These are phyloP conservation scores for Rhinocladiella mackenziei DNA, from an alignment of 2,329 filamentous ascomycete species.

Conservation along the genomic window DNA sequence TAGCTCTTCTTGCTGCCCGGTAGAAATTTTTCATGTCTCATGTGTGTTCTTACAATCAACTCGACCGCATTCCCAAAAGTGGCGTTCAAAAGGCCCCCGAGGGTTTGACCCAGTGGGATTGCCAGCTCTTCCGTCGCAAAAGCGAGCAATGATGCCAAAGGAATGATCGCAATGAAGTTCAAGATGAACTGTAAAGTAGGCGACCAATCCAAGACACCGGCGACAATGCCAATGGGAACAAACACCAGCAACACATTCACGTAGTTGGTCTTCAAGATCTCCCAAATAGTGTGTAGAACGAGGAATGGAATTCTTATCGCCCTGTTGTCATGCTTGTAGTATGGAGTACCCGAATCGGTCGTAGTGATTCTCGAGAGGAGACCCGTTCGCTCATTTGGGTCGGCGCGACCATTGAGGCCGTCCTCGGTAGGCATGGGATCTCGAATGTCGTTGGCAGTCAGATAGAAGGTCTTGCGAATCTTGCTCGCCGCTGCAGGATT, in stretches of 20 bases:
- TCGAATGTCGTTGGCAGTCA: slow-evolving; percentile 11
- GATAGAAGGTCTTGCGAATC: slow-evolving; percentile 19
- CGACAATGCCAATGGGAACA: slow-evolving; percentile 60
- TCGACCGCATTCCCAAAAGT: slow-evolving; percentile 65
- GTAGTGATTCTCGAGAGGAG: slow-evolving; percentile 31
- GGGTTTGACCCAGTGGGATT: slow-evolving; percentile 57
- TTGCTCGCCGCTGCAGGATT: slow-evolving; percentile 23
- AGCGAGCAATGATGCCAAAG: slow-evolving; percentile 58
- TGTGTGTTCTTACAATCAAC: slow-evolving; percentile 62
- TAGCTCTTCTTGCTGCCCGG: slow-evolving; percentile 66
- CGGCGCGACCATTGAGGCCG: slow-evolving; percentile 34
- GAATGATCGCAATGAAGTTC: slow-evolving; percentile 63
- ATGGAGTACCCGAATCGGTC: slow-evolving; percentile 30
- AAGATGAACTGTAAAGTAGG: slow-evolving; percentile 57
- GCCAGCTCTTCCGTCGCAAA: slow-evolving; percentile 63
- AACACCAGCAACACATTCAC: slow-evolving; percentile 61
- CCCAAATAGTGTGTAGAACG: slow-evolving; percentile 41
- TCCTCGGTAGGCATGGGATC: slow-evolving; percentile 18
- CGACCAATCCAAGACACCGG: slow-evolving; percentile 57
- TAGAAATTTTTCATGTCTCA: slow-evolving; percentile 77
- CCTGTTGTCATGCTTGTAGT: slow-evolving; percentile 36
- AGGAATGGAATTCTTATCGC: slow-evolving; percentile 42
- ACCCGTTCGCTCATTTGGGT: slow-evolving; percentile 36
- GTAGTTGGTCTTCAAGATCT: slow-evolving; percentile 47
- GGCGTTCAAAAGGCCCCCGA: slow-evolving; percentile 62